A percentile compares a stretch with the other conserved stretches of the same genome.
Evolutionary conservation across 1,284 basidiomycete genomes (phyloP).

Genomic region (Melampsora larici-populina): DNA sequence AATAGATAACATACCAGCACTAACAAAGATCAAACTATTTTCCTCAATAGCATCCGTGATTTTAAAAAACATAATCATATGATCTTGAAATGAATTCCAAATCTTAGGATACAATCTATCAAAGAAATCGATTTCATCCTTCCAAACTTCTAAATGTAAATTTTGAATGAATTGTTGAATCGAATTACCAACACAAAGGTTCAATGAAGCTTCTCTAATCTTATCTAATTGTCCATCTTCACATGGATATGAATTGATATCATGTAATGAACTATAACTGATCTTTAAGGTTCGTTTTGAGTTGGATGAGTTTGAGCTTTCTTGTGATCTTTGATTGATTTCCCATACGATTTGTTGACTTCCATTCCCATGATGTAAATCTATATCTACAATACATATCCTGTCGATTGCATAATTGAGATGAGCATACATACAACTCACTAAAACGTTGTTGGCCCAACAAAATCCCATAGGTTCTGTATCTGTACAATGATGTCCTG

Average conservation of each 20-base stretch:
- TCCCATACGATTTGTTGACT: constrained; percentile 53
- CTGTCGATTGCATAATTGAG: constrained; percentile 50
- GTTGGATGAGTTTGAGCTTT: no score
- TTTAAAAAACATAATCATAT: constrained; percentile 17
- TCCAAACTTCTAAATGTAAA: constrained; percentile 45
- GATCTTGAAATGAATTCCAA: constrained; percentile 2
- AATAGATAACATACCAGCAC: constrained; percentile 24
- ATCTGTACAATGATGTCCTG: constrained; percentile 52
- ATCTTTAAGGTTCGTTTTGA: constrained; percentile 45
- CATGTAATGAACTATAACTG: constrained; percentile 53
- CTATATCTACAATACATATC: constrained; percentile 53
- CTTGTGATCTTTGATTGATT: constrained; percentile 47
- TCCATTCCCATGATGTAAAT: constrained; percentile 53
- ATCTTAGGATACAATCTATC: constrained; percentile 5
- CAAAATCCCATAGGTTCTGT: constrained; percentile 53
- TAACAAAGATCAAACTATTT: constrained; percentile 26
- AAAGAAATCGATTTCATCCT: constrained; percentile 45
- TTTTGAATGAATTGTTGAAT: constrained; percentile 54
- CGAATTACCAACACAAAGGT: constrained; percentile 47
- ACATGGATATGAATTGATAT: constrained; percentile 54
- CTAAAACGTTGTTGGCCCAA: constrained; percentile 54
- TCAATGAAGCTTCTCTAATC: constrained; percentile 51
- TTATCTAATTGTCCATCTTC: constrained; percentile 51
- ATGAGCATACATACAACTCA: constrained; percentile 51
- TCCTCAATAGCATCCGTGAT: constrained; percentile 7